Conservation (phyloP, 768 basidiomycete species). For the Gymnopilus junonius region DNA sequence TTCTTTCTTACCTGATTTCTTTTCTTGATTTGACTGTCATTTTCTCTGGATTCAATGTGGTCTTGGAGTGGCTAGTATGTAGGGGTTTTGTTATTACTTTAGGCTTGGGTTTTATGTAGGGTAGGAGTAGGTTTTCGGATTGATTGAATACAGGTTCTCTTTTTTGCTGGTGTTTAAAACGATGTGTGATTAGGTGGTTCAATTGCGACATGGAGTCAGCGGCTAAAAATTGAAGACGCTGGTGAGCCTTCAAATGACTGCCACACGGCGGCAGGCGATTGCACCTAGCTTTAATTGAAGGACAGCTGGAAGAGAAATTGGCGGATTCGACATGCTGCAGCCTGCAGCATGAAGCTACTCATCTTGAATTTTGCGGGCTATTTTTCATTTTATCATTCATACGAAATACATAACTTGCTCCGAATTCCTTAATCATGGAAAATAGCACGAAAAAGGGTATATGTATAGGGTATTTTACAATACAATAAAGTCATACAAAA, state of each 20-base stretch:
- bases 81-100: neutral
- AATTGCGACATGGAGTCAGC: too few relatives aligned
- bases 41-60: neutral
- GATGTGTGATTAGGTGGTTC: neutral
- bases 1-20: neutral
- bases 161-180: neutral
- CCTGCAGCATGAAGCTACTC: too few relatives aligned
- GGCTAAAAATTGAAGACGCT: too few relatives aligned
- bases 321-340: too few relatives aligned
- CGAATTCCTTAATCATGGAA: neutral
- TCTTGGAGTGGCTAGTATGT: neutral
- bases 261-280: too few relatives aligned
- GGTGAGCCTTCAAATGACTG: too few relatives aligned
- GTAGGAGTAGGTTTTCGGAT: neutral
- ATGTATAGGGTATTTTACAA: neutral
- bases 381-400: too few relatives aligned
- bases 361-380: too few relatives aligned
- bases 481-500: neutral
- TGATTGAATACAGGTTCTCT: conserved; percentile 1
- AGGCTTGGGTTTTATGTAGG: neutral
- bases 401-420: too few relatives aligned
- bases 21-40: neutral
- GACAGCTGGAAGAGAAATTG: too few relatives aligned
- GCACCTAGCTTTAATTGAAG: too few relatives aligned
- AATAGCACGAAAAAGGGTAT: neutral